Percentiles rank a stretch among this genome's conserved stretches.
These are phyloP conservation scores for Carallia brachiata DNA, from an alignment of 345 rosid species.

Conservation along the genomic window DNA sequence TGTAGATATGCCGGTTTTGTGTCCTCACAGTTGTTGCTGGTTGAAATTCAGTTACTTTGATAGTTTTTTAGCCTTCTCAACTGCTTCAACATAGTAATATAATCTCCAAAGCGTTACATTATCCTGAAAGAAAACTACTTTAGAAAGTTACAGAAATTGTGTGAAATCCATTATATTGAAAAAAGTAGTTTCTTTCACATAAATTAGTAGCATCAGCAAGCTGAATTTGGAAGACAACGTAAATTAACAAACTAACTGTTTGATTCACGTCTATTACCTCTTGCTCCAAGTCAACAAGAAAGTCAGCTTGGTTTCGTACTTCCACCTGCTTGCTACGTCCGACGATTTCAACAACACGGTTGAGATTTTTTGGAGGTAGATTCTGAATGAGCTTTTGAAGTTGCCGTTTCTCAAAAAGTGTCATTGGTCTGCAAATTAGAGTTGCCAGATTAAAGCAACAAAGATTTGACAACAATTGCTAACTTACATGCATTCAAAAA, in stretches of 20 bases:
- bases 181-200: not conserved
- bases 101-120: conserved; percentile 57
- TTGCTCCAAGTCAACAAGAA: conserved; percentile 42
- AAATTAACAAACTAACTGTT: too few species aligned
- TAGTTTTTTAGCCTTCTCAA: conserved; percentile 40
- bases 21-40: not conserved
- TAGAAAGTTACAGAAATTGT: not conserved
- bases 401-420: conserved; percentile 41
- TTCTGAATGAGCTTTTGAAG: conserved; percentile 35
- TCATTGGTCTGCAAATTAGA: conserved; percentile 48
- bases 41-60: not conserved
- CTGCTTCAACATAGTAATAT: conserved; percentile 47
- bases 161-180: too few species aligned
- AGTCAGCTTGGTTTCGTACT: conserved; percentile 18
- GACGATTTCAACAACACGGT: conserved; percentile 3
- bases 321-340: conserved; percentile 19
- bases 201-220: too few species aligned
- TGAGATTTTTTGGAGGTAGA: conserved; percentile 40
- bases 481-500: too few species aligned
- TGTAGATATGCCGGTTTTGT: not conserved
- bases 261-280: conserved; percentile 30
- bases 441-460: conserved; percentile 5
- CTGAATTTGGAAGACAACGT: too few species aligned
- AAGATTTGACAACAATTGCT: too few species aligned
- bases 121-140: conserved; percentile 37